Evolutionary conservation across 768 basidiomycete genomes (phyloP), one percentile per base, ranked within the genome.

Genomic region (Lanmaoa pseudosensibilis): DNA sequence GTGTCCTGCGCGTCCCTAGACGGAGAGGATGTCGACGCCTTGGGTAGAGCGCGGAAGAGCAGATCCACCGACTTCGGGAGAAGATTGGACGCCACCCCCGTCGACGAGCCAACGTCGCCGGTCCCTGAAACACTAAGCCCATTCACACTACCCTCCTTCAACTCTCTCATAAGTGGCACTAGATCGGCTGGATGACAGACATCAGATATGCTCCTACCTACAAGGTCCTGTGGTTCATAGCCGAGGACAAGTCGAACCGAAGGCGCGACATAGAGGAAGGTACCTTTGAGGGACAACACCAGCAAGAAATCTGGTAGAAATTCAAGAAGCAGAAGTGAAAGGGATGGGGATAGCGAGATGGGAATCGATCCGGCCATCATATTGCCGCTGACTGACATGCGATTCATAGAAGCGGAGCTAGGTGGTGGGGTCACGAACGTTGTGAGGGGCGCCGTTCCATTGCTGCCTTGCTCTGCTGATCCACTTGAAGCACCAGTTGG

Each of bases 261-360:
- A 2, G 94, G 94, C 0, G 93, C 91, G 50, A 93, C 90, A 69
- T 97, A 99, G 46, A 96, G 84, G 72, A 98, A 94, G 16, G 82
- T 79, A 30, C 96, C 96, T 68, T 98, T 95, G 63, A 97, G 84
- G 3, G 91, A 94, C 39, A 99, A 79, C 52, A 98, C 94, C 66
- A 90, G 88, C 23, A 97, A 76, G 68, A 96, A 92, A 69, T 98
- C 96, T 3, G 87, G 84, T 6, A 77, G 72, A 30, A 77, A 74
- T 63, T 83, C 81, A 52, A 91, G 81, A 43, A 92, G 74, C 18
- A 89, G 68, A 40, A 70, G 69, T 1, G 69, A 69, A 16, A 70
- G 65, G 2, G 63, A 58, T 15, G 69, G 69, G 11, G 69, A 66
- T 47, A 84, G 68, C 40, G 82, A 80, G n/a, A 88, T 69, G 2